Evolutionary conservation across 140 eudicot species (phyloP), one percentile per base, ranked within the genome.

Genomic region (Stevia rebaudiana): DNA sequence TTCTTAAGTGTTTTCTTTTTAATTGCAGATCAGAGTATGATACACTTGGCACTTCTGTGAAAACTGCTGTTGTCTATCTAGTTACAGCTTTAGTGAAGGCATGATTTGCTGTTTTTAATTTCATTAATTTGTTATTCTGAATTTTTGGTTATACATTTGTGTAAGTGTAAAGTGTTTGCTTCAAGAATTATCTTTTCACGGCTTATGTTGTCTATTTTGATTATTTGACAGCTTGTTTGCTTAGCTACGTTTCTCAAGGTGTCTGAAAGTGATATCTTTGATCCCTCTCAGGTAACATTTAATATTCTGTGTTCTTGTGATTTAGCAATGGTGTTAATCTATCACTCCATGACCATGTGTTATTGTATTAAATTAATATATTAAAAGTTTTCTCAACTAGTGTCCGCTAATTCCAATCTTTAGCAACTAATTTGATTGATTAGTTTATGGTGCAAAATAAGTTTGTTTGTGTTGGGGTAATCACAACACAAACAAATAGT

Each of bases 211-310:
- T 68, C 68, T 39, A 9, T 47, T 17, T 30, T 30, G 42, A 9
- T 52, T 51, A 63, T 64, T 33, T 41, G 33, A 44, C 95, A 87
- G 98, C 94, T 92, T 39, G 96, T 92, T 67, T 88, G 96, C 71
- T 81, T 92, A 43, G 98, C 98, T 46, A 92, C 96, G 33, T 92
- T 88, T 71, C 96, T 92, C 8, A 88, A 92, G 44, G 96, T 87
- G 35, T 85, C 98, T 10, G 98, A 92, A 54, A 85, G 84, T 36
- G 98, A 92, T 73, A 80, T 52, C 37, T 92, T 88, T 70, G 96
- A 92, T 78, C 96, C 95, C 7, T 85, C 88, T 70, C 98, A 92
- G 96, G 98, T 88, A 79, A 48, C 11, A 9, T 18, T 43, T 54
- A 4, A 43, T 61, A 63, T 21, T 42, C 37, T 33, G 18, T 35